Evolutionary conservation across 139 green algal genomes (phyloP).

Genomic region (Dunaliella sp.): DNA sequence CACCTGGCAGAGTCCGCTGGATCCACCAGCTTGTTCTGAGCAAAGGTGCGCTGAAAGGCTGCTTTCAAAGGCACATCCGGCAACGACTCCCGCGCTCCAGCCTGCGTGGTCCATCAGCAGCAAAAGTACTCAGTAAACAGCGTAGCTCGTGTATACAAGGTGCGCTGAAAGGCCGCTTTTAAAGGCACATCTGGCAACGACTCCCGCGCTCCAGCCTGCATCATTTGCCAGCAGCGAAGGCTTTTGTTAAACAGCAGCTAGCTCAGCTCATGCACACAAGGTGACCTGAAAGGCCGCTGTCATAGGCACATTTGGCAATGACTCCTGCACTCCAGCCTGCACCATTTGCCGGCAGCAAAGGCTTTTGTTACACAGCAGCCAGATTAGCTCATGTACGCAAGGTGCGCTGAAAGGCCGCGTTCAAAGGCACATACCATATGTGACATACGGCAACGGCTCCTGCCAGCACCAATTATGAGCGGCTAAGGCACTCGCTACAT

Average conservation of each 20-base stretch:
- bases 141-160: too few species aligned
- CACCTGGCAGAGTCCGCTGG: constrained; percentile 5
- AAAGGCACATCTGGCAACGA: neutral
- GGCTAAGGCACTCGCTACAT: too few species aligned
- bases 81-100: neutral
- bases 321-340: neutral
- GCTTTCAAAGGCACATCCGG: neutral
- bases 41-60: neutral
- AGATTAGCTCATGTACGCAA: too few species aligned
- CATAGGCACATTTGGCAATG: neutral
- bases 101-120: neutral
- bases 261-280: neutral
- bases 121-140: neutral
- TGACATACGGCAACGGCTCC: neutral
- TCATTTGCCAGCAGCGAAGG: too few species aligned
- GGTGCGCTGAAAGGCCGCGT: neutral
- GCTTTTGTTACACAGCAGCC: neutral
- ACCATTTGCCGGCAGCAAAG: neutral
- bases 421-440: neutral
- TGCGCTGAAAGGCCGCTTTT: neutral
- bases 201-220: neutral
- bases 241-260: too few species aligned
- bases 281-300: neutral
- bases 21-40: neutral
- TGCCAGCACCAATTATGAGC: too few species aligned